A percentile compares a stretch with the other conserved stretches of the same genome.
phyloP scores from a whole-genome alignment of 371 early-diverging fungal genomes.

The Syncephalastrum racemosum region DNA sequence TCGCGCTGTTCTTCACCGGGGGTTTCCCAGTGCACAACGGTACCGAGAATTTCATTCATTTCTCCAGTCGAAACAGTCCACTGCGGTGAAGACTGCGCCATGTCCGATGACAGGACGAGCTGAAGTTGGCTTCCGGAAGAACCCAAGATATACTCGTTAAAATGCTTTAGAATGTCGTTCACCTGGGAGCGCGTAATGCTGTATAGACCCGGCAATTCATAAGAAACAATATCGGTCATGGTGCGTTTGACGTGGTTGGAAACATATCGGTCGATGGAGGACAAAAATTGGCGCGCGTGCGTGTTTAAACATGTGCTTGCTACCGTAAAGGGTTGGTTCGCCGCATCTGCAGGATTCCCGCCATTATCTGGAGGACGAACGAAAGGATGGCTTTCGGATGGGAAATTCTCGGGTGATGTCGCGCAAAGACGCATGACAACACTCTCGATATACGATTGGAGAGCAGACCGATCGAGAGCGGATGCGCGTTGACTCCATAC shows the following conservation, averaged over 20 bases:
- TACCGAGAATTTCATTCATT: slow-evolving; percentile 13
- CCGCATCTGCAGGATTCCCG: no score
- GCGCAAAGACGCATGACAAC: slow-evolving; percentile 5
- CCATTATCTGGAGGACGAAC: no score
- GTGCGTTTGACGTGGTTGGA: slow-evolving; percentile 15
- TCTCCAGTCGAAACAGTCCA: slow-evolving; percentile 6
- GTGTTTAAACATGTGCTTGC: slow-evolving; percentile 12
- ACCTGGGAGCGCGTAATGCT: slow-evolving; percentile 17
- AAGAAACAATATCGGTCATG: slow-evolving; percentile 15
- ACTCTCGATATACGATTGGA: slow-evolving; percentile 20
- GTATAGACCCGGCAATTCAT: slow-evolving; percentile 17
- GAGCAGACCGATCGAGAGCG: slow-evolving; percentile 21
- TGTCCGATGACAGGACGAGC: slow-evolving; percentile 9
- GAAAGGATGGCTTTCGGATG: no score
- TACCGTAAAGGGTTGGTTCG: background rate
- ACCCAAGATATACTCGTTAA: slow-evolving; percentile 11
- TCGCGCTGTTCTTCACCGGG: slow-evolving; percentile 4
- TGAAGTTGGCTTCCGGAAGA: slow-evolving; percentile 6
- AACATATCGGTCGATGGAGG: slow-evolving; percentile 16
- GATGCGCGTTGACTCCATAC: slow-evolving; percentile 34
- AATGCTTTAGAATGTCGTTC: slow-evolving; percentile 13
- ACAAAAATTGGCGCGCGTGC: slow-evolving; percentile 15
- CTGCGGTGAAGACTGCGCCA: background rate
- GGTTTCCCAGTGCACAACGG: slow-evolving; percentile 12
- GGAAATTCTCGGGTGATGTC: no score